phyloP scores from a whole-genome alignment of 768 basidiomycete genomes.

The Rossbeevera mucosa region DNA sequence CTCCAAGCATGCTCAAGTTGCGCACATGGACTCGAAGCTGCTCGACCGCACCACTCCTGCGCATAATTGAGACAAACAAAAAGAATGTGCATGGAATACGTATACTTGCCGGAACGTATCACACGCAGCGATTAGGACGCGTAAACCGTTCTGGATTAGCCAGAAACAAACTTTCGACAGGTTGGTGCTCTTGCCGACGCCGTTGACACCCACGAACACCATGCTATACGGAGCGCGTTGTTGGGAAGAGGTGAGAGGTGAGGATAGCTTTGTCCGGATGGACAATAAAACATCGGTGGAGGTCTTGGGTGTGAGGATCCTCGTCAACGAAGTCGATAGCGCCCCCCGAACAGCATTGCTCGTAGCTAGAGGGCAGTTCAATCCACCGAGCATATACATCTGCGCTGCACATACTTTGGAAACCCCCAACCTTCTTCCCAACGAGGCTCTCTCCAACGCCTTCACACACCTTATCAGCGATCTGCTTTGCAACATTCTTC shows the following conservation, averaged over 20 bases:
- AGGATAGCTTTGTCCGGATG: conserved; percentile 82
- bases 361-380: conserved; percentile 51
- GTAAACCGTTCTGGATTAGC: conserved; percentile 91
- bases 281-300: conserved; percentile 95
- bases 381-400: not conserved
- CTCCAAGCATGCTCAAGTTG: conserved; percentile 81
- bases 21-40: conserved; percentile 95
- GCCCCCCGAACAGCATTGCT: conserved; percentile 80
- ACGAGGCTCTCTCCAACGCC: conserved; percentile 86
- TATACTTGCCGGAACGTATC: conserved; percentile 83
- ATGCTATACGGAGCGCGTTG: conserved; percentile 86
- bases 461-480: conserved; percentile 91
- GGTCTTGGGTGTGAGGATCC: conserved; percentile 93
- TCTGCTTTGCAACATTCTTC: conserved; percentile 97
- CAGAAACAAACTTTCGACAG: conserved; percentile 98
- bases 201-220: conserved; percentile 97
- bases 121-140: conserved; percentile 95
- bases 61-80: not conserved
- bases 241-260: conserved; percentile 67
- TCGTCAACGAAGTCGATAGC: conserved; percentile 80
- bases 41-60: conserved; percentile 92
- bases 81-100: not conserved
- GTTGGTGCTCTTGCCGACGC: conserved; percentile 98
- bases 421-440: conserved; percentile 87
- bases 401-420: conserved; percentile 61